Evolutionary conservation across 306 rosid genomes (phyloP).

Genomic region (Inga laurina): DNA sequence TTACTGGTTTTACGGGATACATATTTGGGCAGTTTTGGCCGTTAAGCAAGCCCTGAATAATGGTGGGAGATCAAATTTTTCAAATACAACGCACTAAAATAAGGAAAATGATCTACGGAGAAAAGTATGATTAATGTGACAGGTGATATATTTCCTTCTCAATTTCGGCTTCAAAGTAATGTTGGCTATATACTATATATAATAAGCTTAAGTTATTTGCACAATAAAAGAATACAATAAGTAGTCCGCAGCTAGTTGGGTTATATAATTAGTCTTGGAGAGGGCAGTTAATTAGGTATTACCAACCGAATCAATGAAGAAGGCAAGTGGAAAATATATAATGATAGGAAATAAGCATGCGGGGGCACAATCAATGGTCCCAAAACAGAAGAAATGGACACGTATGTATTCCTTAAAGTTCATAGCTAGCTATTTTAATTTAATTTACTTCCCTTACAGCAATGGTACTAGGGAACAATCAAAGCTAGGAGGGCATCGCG

Average conservation of each 20-base stretch:
- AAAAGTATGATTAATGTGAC: not conserved
- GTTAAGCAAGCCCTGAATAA: slow-evolving; percentile 67
- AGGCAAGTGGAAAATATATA: slow-evolving; percentile 1
- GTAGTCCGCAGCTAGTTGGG: slow-evolving; percentile 4
- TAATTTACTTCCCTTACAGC: not conserved
- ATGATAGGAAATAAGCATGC: slow-evolving; percentile 27
- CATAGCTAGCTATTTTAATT: not conserved
- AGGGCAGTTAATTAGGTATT: slow-evolving; percentile 39
- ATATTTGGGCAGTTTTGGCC: slow-evolving; percentile 68
- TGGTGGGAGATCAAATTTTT: slow-evolving; percentile 29
- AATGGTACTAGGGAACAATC: not conserved
- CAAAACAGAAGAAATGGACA: not conserved
- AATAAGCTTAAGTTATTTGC: not conserved
- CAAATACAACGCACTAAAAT: not conserved
- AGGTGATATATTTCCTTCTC: not conserved
- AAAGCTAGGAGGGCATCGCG: not conserved
- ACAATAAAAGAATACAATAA: not conserved
- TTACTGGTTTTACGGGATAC: slow-evolving; percentile 77
- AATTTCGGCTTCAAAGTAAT: not conserved
- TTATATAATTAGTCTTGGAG: not conserved
- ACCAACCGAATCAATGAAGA: slow-evolving; percentile 35
- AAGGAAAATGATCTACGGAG: not conserved
- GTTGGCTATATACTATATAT: not conserved
- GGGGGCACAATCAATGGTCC: slow-evolving; percentile 12
- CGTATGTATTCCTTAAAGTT: not conserved